Base-by-base conservation (phyloP, 164 flowering plant species). In the Stephania cephalantha region DNA sequence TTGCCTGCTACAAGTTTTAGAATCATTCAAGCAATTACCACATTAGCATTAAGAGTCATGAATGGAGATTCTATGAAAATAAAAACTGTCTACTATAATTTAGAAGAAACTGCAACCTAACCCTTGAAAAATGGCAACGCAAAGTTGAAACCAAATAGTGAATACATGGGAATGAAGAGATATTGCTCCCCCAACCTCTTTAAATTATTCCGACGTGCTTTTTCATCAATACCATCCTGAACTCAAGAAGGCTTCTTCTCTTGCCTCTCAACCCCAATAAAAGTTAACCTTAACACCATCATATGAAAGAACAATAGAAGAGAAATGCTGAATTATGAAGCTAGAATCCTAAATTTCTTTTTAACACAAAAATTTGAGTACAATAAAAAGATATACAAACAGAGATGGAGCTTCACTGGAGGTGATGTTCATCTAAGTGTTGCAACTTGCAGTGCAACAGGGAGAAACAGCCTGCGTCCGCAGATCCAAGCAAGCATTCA, bases 331-430 rank as follows among this genome's bases (percentile, higher is more conserved):
- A 25, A 22, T n/a, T n/a, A 22, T 65, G 68, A 65, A 2, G 68
- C 30, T 65, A 22, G 12, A 69, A 71, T 55, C 76, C 78, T 73
- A 75, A n/a, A 45, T 18, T 74, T 72, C 65, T 67, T 66, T 69
- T 73, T 70, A 50, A 45, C 77, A 15, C 55, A 67, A 63, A 75
- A 63, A 75, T 68, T 48, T n/a, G 71, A 79, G 79, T 79, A 78
- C 71, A 77, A 79, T 74, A 35, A 63, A 46, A 63, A 72, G 79
- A 82, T 84, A 64, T 84, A 85, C 88, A 85, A 74, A 78, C 71
- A 73, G 13, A 64, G 72, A 77, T 69, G 68, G 31, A 30, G 61
- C 31, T 44, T 78, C 42, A 71, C 74, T 46, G 63, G 42, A 25
- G 66, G 29, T 3, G 53, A 73, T 66, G 25, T 75, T 73, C 67